phyloP scores from a whole-genome alignment of 768 basidiomycete genomes.

The Amanita pallidorosea region DNA sequence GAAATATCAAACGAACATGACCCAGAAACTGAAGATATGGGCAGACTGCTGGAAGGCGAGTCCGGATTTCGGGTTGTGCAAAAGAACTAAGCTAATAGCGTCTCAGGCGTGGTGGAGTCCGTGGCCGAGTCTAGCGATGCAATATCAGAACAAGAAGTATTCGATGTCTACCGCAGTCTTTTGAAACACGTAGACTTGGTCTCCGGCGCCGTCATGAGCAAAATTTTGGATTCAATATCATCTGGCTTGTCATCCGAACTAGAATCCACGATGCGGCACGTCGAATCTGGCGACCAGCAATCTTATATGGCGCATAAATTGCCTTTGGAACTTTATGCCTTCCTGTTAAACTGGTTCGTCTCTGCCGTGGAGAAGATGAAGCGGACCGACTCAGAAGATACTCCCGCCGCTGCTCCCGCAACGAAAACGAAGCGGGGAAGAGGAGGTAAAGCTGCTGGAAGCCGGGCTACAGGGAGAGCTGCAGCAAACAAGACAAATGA shows the following conservation, averaged over 20 bases:
- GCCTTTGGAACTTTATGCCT: slow-evolving; percentile 86
- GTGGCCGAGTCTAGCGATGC: slow-evolving; percentile 69
- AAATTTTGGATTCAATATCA: slow-evolving; percentile 77
- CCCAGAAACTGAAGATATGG: slow-evolving; percentile 42
- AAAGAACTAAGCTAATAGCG: background rate
- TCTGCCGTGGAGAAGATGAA: slow-evolving; percentile 71
- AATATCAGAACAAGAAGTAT: slow-evolving; percentile 55
- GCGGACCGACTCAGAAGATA: slow-evolving; percentile 33
- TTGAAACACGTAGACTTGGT: slow-evolving; percentile 66
- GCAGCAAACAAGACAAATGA: slow-evolving; percentile 34
- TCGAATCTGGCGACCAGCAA: slow-evolving; percentile 60
- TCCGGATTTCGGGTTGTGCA: slow-evolving; percentile 1
- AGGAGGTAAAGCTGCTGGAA: slow-evolving; percentile 42
- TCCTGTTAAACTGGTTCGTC: slow-evolving; percentile 89
- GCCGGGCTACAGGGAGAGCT: slow-evolving; percentile 19
- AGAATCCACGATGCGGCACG: slow-evolving; percentile 58
- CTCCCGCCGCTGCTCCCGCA: slow-evolving; percentile 22
- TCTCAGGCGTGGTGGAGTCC: slow-evolving; percentile 66
- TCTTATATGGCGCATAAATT: slow-evolving; percentile 50
- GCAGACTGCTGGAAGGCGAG: slow-evolving; percentile 49
- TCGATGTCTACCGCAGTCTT: slow-evolving; percentile 75
- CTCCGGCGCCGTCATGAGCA: slow-evolving; percentile 60
- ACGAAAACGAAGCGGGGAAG: slow-evolving; percentile 45
- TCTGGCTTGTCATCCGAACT: slow-evolving; percentile 68
- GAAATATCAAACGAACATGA: slow-evolving; percentile 63